These are phyloP conservation scores for Tulasnella sp. DNA, from an alignment of 768 basidiomycete species.

Conservation along the genomic window DNA sequence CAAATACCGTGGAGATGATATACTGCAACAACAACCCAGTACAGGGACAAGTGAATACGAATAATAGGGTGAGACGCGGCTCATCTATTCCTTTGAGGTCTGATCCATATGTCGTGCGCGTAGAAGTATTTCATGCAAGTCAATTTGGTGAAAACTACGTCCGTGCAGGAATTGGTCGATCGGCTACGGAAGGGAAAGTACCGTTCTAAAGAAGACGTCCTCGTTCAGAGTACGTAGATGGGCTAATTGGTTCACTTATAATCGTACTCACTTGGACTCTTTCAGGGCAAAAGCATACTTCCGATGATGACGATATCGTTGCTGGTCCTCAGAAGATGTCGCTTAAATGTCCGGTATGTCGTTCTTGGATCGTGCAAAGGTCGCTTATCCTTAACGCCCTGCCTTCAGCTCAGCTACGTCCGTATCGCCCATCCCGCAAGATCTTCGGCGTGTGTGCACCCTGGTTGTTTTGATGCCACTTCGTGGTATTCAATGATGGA, in stretches of 20 bases:
- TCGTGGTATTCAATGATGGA: constrained; percentile 95
- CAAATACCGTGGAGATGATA: constrained; percentile 72
- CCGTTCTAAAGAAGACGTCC: constrained; percentile 47
- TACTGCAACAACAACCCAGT: constrained; percentile 58
- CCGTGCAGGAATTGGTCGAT: constrained; percentile 56
- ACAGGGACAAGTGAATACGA: not conserved
- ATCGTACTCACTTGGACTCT: not conserved
- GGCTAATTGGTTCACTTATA: not conserved
- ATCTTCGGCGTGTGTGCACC: constrained; percentile 74
- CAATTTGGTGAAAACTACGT: constrained; percentile 69
- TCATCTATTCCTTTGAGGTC: not conserved
- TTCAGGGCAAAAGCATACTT: constrained; percentile 46
- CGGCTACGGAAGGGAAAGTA: constrained; percentile 57
- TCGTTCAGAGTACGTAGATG: constrained; percentile 48
- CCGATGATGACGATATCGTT: constrained; percentile 73
- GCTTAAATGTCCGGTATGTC: constrained; percentile 81
- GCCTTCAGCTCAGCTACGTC: constrained; percentile 61
- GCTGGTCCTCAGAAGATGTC: constrained; percentile 84
- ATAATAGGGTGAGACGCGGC: constrained; percentile 1
- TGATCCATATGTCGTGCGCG: not conserved
- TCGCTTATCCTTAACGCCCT: not conserved
- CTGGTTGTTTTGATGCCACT: constrained; percentile 89
- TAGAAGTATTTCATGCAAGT: constrained; percentile 82
- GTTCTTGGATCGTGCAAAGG: not conserved
- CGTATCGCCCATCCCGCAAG: constrained; percentile 77